Evolutionary conservation across 2,329 filamentous ascomycete species (phyloP).

Genomic region (Penicillium sp.): DNA sequence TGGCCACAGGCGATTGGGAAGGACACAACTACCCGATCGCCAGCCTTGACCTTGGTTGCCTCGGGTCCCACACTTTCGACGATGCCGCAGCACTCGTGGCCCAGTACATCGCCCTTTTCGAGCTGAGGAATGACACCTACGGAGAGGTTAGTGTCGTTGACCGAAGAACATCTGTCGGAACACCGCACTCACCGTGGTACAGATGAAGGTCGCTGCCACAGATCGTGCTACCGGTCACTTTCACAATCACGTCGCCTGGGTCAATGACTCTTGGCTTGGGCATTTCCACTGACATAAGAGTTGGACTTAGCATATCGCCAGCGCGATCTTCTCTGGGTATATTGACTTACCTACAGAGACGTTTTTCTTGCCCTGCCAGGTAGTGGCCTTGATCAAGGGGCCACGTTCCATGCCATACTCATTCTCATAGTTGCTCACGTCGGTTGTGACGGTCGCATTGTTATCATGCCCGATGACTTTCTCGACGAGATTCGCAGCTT

Average conservation of each 20-base stretch:
- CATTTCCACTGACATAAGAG: constrained; percentile 54
- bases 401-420: constrained; percentile 53
- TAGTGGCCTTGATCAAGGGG: constrained; percentile 76
- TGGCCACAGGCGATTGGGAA: constrained; percentile 74
- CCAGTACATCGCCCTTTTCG: constrained; percentile 67
- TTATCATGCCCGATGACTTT: constrained; percentile 68
- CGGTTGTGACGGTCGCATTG: constrained; percentile 66
- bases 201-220: constrained; percentile 63
- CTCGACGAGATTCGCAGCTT: constrained; percentile 67
- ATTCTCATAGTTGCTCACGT: constrained; percentile 68
- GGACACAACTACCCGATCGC: constrained; percentile 75
- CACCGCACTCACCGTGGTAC: constrained; percentile 37
- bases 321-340: neutral
- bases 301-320: neutral
- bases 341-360: constrained; percentile 62
- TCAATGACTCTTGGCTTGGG: constrained; percentile 74
- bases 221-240: constrained; percentile 68
- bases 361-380: constrained; percentile 79
- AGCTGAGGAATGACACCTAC: constrained; percentile 58
- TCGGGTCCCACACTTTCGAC: constrained; percentile 58
- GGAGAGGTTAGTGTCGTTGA: neutral
- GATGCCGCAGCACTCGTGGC: constrained; percentile 58
- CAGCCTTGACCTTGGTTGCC: constrained; percentile 58
- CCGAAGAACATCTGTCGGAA: neutral
- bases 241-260: constrained; percentile 75